phyloP scores from a whole-genome alignment of 805 yeast genomes.

The Barnettozyma botsteinii region DNA sequence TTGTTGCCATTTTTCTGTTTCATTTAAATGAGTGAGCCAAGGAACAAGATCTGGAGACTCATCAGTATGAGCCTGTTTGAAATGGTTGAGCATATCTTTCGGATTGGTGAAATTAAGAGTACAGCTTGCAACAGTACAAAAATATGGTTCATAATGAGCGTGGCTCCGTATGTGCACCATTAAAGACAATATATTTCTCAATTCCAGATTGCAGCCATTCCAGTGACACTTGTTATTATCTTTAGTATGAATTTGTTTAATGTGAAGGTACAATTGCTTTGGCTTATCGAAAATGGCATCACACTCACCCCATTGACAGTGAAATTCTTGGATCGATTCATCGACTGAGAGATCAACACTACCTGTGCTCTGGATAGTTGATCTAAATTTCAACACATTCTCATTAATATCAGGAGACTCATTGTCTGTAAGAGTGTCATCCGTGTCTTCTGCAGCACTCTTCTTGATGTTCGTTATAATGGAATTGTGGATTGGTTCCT shows the following conservation, averaged over 20 bases:
- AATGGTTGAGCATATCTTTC: constrained; percentile 60
- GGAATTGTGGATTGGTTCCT: not conserved
- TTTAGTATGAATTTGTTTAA: constrained; percentile 8
- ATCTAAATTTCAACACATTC: too few relatives aligned
- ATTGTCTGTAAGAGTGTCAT: constrained; percentile 5
- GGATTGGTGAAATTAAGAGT: constrained; percentile 50
- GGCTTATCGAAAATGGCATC: not conserved
- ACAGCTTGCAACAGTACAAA: constrained; percentile 64
- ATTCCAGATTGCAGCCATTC: constrained; percentile 48
- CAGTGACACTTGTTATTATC: constrained; percentile 42
- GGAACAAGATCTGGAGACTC: constrained; percentile 7
- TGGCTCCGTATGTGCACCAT: constrained; percentile 61
- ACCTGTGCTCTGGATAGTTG: not conserved
- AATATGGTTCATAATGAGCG: constrained; percentile 61
- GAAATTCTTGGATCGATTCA: not conserved
- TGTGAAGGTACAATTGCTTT: constrained; percentile 8
- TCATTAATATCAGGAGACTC: constrained; percentile 3
- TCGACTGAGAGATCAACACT: constrained; percentile 5
- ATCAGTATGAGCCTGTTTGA: constrained; percentile 45
- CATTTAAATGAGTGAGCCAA: constrained; percentile 17
- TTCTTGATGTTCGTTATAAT: not conserved
- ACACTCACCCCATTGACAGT: constrained; percentile 16
- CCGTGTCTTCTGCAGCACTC: constrained; percentile 2
- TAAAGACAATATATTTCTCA: constrained; percentile 51
- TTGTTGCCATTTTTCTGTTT: constrained; percentile 28